These are phyloP conservation scores for Huntiella decipiens DNA, from an alignment of 2,329 filamentous ascomycete species.

Conservation along the genomic window DNA sequence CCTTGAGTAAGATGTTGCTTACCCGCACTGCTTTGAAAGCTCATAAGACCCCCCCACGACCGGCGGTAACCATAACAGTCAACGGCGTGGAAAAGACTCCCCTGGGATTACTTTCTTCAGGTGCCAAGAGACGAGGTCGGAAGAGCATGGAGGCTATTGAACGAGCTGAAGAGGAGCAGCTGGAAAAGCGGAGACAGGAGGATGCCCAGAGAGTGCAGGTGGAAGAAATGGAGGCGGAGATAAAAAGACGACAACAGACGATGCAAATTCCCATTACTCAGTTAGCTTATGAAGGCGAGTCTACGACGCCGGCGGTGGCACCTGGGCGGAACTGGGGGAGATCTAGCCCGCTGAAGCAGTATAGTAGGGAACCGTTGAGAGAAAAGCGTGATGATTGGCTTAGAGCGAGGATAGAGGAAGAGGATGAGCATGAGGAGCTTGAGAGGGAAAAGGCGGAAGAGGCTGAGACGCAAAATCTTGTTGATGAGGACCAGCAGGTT, in stretches of 20 bases:
- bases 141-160: conserved; percentile 1
- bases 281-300: background rate
- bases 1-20: conserved; percentile 20
- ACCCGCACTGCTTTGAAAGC: conserved; percentile 16
- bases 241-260: too few species aligned
- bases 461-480: background rate
- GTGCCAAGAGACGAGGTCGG: conserved; percentile 2
- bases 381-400: background rate
- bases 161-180: background rate
- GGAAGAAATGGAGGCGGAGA: too few species aligned
- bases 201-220: too few species aligned
- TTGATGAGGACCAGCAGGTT: background rate
- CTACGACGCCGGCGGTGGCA: background rate
- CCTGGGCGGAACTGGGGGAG: background rate
- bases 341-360: background rate
- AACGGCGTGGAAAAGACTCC: background rate
- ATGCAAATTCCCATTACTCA: too few species aligned
- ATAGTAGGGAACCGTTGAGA: background rate
- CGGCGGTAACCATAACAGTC: background rate
- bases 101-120: conserved; percentile 5
- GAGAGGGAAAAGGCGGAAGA: background rate
- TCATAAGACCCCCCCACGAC: conserved; percentile 4
- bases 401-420: background rate
- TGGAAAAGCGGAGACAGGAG: too few species aligned
- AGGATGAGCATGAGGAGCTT: background rate